phyloP scores from a whole-genome alignment of 192 early-diverging fungal species.

The Dispira simplex region DNA sequence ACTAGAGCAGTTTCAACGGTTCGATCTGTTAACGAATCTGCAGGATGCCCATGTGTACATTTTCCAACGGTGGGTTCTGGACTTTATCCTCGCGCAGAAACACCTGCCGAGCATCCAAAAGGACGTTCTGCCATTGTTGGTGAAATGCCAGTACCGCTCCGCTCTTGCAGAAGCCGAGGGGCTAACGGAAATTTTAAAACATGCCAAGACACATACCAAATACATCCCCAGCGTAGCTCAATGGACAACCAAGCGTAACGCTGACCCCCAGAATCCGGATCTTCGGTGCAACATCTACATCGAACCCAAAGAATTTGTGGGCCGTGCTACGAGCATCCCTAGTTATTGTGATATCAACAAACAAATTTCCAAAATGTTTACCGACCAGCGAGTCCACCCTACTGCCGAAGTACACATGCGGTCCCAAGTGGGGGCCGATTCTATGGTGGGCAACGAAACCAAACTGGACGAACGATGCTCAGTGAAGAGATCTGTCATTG shows the following conservation, averaged over 20 bases:
- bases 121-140: constrained; percentile 74
- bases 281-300: constrained; percentile 21
- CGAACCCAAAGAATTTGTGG: constrained; percentile 52
- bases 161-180: constrained; percentile 23
- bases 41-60: constrained; percentile 89
- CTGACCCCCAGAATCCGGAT: constrained; percentile 10
- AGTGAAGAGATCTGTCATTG: constrained; percentile 87
- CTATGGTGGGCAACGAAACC: constrained; percentile 76
- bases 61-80: constrained; percentile 86
- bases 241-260: constrained; percentile 18
- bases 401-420: constrained; percentile 49
- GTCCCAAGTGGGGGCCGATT: constrained; percentile 78
- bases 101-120: constrained; percentile 57
- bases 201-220: constrained; percentile 12
- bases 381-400: constrained; percentile 41
- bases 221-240: constrained; percentile 19
- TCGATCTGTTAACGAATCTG: constrained; percentile 64
- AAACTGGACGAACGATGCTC: constrained; percentile 84
- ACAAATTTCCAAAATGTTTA: constrained; percentile 31
- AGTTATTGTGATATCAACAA: constrained; percentile 84
- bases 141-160: constrained; percentile 70
- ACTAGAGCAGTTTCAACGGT: constrained; percentile 59
- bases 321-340: constrained; percentile 67
- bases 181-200: constrained; percentile 10
- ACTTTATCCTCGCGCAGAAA: constrained; percentile 51